These are phyloP conservation scores for Rhizophora apiculata DNA, from an alignment of 345 rosid genomes.

Conservation along the genomic window DNA sequence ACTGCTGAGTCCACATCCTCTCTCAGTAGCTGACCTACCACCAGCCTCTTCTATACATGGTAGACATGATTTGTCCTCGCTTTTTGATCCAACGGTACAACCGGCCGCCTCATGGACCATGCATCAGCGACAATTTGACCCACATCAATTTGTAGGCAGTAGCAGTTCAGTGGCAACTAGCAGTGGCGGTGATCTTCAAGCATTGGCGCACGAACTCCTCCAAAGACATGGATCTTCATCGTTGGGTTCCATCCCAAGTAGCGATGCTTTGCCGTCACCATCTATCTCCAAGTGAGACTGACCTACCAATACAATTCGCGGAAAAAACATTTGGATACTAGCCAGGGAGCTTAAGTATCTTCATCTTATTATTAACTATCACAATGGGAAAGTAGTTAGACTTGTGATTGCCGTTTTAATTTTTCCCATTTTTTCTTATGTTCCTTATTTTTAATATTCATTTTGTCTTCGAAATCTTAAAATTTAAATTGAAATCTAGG, in stretches of 20 bases:
- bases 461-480: not conserved
- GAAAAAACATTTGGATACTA: slow-evolving; percentile 9
- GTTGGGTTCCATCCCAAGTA: slow-evolving; percentile 34
- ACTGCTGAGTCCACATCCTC: slow-evolving; percentile 34
- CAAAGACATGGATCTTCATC: slow-evolving; percentile 64
- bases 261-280: slow-evolving; percentile 48
- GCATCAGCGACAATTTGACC: slow-evolving; percentile 55
- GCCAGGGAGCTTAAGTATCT: slow-evolving; percentile 26
- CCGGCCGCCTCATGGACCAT: slow-evolving; percentile 45
- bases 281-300: slow-evolving; percentile 49
- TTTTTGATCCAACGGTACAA: slow-evolving; percentile 67
- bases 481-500: too few species aligned
- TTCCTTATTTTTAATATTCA: slow-evolving; percentile 1
- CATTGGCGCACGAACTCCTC: slow-evolving; percentile 73
- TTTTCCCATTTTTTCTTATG: not conserved
- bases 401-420: not conserved
- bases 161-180: slow-evolving; percentile 27
- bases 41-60: slow-evolving; percentile 50
- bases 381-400: slow-evolving; percentile 12
- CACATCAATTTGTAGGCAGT: slow-evolving; percentile 50
- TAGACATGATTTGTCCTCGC: slow-evolving; percentile 60
- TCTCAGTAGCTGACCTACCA: slow-evolving; percentile 68
- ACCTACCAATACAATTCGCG: slow-evolving; percentile 19
- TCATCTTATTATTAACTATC: not conserved
- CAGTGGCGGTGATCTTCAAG: slow-evolving; percentile 63